phyloP scores from a whole-genome alignment of 208 protist species.

The Leishmania aethiopica region DNA sequence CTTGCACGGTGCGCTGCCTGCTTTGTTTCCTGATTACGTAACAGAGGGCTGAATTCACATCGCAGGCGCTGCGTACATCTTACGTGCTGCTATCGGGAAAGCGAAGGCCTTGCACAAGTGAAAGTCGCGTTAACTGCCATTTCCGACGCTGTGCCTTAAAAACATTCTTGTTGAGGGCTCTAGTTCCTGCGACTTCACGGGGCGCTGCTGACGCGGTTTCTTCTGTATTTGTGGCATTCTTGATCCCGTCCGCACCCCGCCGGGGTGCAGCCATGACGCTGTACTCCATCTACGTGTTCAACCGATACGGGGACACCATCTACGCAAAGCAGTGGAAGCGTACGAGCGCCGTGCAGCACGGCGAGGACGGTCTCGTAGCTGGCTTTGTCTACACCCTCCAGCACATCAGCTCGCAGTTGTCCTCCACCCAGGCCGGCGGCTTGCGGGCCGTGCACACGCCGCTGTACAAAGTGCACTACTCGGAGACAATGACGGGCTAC shows the following conservation, averaged over 20 bases:
- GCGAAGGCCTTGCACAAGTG: neutral
- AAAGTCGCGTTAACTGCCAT: neutral
- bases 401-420: slow-evolving; percentile 84
- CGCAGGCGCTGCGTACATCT: neutral
- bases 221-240: neutral
- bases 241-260: neutral
- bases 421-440: slow-evolving; percentile 52
- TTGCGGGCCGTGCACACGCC: slow-evolving; percentile 77
- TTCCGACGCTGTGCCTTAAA: neutral
- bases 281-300: slow-evolving; percentile 89
- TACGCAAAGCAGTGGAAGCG: slow-evolving; percentile 87
- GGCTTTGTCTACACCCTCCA: slow-evolving; percentile 91
- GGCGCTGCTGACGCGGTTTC: neutral
- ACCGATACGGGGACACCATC: slow-evolving; percentile 87
- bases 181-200: neutral
- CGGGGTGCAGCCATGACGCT: slow-evolving; percentile 50
- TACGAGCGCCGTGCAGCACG: slow-evolving; percentile 67
- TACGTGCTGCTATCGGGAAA: neutral
- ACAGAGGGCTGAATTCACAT: neutral
- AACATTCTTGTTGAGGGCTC: neutral
- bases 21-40: neutral
- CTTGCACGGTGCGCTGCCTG: neutral
- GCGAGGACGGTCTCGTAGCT: slow-evolving; percentile 79
- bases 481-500: slow-evolving; percentile 87
- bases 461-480: slow-evolving; percentile 90